Evolutionary conservation across 2,329 filamentous ascomycete species (phyloP).

Genomic region (Nothophaeocryptopus gaeumannii): DNA sequence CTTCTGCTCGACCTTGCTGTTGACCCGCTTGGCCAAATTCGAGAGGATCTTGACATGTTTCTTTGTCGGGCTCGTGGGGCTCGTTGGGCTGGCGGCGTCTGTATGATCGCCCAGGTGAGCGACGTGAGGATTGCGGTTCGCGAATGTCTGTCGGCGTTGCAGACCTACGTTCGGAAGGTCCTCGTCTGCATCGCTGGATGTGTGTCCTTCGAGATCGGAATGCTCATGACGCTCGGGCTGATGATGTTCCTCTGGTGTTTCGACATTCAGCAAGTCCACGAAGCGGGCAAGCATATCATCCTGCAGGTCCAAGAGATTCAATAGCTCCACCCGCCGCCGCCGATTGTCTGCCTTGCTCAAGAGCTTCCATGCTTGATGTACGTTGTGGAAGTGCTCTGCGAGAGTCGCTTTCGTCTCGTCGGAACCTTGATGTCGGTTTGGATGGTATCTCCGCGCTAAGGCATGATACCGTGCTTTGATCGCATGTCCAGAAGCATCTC

Average conservation of each 20-base stretch:
- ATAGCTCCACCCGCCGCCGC: conserved; percentile 29
- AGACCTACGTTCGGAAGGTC: conserved; percentile 30
- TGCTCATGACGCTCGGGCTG: conserved; percentile 17
- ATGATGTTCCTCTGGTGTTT: conserved; percentile 11
- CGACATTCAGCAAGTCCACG: conserved; percentile 24
- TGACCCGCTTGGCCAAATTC: conserved; percentile 9
- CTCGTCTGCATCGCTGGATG: conserved; percentile 36
- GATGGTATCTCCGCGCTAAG: conserved; percentile 78
- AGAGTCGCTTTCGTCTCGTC: conserved; percentile 41
- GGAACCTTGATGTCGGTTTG: conserved; percentile 47
- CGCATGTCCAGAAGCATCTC: conserved; percentile 69
- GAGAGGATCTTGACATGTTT: conserved; percentile 15
- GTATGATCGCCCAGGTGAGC: conserved; percentile 15
- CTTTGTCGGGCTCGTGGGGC: conserved; percentile 21
- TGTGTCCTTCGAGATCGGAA: conserved; percentile 26
- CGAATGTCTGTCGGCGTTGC: conserved; percentile 25
- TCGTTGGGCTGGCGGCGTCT: conserved; percentile 9
- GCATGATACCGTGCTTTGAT: conserved; percentile 91
- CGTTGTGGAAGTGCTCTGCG: conserved; percentile 30
- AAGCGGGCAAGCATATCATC: conserved; percentile 27
- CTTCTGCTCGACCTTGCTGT: conserved; percentile 13
- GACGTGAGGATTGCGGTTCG: conserved; percentile 17
- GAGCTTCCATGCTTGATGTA: conserved; percentile 33
- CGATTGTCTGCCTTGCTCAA: conserved; percentile 30
- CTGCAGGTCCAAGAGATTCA: conserved; percentile 31